Evolutionary conservation across 768 basidiomycete genomes (phyloP), one percentile per base, ranked within the genome.

Genomic region (Termitomyces titanicus): DNA sequence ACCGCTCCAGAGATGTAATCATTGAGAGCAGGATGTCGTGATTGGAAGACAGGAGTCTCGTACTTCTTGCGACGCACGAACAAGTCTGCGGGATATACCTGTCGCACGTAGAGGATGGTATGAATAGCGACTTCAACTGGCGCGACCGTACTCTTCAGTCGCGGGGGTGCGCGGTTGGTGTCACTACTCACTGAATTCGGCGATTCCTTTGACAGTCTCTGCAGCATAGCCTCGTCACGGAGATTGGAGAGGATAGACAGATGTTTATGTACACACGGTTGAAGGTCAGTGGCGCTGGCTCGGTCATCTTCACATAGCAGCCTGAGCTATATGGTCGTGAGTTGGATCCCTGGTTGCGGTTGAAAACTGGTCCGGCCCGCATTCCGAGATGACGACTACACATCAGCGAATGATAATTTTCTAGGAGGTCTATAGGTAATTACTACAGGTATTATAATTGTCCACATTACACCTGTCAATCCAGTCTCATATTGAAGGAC

Each of bases 121-220:
- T 98, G 95, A 56, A 97, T 86, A 10, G 92, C 91, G 29, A 95
- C 90, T 66, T 98, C 96, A 62, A 98, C 96, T 98, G 64, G 38
- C 39, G 24, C n/a, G 8, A 11, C 1, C 3, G 15, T 51, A 17
- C 31, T 47, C 33, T 20, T 54, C 20, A 46, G 47, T 37, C 29
- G 15, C 22, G 24, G 12, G 50, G 27, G 35, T 35, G 27, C 24
- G 9, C 15, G 37, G 12, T 10, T 40, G 34, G 39, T 42, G 59
- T 39, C 24, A 33, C 61, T 60, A 89, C 88, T 62, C 60, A 89
- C 89, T 83, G 72, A 90, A 90, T 65, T 89, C 88, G 43, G 81
- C 73, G 49, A 89, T 79, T 20, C 84, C 86, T 51, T 75, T 77
- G 45, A 84, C 77, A 24, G 81, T 77, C 70, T 89, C 88, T 89